Evolutionary conservation across 2,329 filamentous ascomycete genomes (phyloP).

Genomic region (Neonectria neomacrospora): DNA sequence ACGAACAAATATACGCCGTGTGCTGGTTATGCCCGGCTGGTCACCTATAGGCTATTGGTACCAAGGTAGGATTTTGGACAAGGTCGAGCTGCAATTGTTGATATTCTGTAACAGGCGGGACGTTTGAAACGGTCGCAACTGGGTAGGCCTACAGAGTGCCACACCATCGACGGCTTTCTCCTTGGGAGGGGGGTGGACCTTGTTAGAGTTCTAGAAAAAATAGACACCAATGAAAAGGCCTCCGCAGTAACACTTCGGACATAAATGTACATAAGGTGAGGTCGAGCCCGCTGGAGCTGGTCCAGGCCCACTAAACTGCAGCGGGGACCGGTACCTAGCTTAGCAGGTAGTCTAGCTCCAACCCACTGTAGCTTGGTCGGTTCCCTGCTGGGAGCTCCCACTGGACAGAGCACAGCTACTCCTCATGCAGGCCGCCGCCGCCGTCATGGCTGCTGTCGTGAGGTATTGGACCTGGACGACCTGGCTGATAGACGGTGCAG

Average conservation of each 20-base stretch:
- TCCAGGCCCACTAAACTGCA: background rate
- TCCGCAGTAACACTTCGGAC: no score
- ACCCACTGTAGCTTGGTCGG: slow-evolving; percentile 6
- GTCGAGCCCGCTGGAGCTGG: no score
- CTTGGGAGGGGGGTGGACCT: background rate
- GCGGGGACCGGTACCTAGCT: background rate
- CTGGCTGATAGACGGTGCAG: background rate
- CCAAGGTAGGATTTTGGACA: background rate
- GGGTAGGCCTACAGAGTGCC: background rate
- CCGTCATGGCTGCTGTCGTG: background rate
- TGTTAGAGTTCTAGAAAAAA: background rate
- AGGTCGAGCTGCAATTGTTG: background rate
- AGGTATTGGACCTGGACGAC: slow-evolving; percentile 3
- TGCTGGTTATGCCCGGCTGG: background rate
- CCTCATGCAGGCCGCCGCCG: slow-evolving; percentile 12
- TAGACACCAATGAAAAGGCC: background rate
- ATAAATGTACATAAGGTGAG: background rate
- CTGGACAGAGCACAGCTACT: slow-evolving; percentile 7
- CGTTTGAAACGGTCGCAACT: slow-evolving; percentile 13
- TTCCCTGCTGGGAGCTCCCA: slow-evolving; percentile 10
- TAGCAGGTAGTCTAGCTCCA: background rate
- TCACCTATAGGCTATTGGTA: no score
- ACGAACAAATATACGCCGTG: background rate
- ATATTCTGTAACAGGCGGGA: slow-evolving; percentile 16
- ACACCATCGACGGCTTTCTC: background rate